A percentile compares a stretch with the other conserved stretches of the same genome.
Conservation (phyloP, 306 rosid genomes). For the Prunus dulcis region DNA sequence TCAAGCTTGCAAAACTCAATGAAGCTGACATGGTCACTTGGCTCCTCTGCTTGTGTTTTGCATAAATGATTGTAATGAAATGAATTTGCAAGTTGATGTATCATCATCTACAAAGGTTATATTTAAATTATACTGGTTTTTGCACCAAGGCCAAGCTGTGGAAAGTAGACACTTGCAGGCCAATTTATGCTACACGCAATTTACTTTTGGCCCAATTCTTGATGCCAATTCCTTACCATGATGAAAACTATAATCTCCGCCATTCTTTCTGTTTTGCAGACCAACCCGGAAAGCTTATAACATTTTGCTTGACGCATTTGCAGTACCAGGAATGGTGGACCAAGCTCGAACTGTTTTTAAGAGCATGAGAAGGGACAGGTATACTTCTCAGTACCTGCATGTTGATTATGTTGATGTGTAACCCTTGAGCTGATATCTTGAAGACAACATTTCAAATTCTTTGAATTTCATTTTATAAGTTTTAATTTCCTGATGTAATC, state of each 20-base stretch:
- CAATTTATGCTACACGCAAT: too few species aligned
- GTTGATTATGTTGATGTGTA: neutral
- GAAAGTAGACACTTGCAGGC: too few species aligned
- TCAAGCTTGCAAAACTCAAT: neutral
- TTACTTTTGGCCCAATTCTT: neutral
- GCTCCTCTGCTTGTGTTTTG: neutral
- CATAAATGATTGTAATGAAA: neutral
- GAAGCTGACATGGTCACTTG: neutral
- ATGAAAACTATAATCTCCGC: neutral
- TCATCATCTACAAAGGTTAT: too few species aligned
- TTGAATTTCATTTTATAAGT: too few species aligned
- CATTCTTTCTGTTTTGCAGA: conserved; percentile 42
- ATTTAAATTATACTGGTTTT: too few species aligned
- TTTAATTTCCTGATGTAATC: too few species aligned
- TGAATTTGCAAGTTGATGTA: neutral
- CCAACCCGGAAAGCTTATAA: conserved; percentile 92
- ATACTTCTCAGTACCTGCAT: conserved; percentile 20
- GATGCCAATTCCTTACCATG: neutral
- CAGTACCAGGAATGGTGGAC: conserved; percentile 93
- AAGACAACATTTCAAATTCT: too few species aligned
- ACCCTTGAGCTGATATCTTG: too few species aligned
- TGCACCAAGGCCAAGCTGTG: too few species aligned
- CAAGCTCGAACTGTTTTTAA: conserved; percentile 83
- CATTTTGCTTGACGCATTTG: conserved; percentile 86
- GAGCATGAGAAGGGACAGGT: conserved; percentile 98